phyloP scores from a whole-genome alignment of 2,329 filamentous ascomycete species.

The Amphichorda felina region DNA sequence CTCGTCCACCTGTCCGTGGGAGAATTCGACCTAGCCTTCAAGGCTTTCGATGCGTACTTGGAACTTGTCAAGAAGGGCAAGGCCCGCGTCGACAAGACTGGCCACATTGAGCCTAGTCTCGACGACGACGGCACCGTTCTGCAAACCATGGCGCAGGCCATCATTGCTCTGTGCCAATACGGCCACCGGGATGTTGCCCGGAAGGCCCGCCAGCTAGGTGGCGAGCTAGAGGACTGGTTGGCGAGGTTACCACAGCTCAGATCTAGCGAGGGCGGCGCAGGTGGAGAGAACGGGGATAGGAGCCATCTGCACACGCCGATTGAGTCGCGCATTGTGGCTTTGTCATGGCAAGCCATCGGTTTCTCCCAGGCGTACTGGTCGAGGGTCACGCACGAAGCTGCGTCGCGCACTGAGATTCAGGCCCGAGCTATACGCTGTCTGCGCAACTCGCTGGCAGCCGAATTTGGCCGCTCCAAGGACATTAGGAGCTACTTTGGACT shows the following conservation, averaged over 20 bases:
- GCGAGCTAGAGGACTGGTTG: constrained; percentile 65
- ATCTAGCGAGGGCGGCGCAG: constrained; percentile 13
- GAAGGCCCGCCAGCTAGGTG: constrained; percentile 61
- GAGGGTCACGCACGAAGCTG: constrained; percentile 64
- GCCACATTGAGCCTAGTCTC: constrained; percentile 56
- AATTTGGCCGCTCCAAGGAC: constrained; percentile 54
- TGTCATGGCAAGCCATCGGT: constrained; percentile 76
- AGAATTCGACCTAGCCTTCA: constrained; percentile 85
- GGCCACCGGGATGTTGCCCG: constrained; percentile 64
- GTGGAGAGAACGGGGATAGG: constrained; percentile 13
- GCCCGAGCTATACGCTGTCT: constrained; percentile 66
- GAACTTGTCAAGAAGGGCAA: constrained; percentile 80
- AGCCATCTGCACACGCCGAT: constrained; percentile 31
- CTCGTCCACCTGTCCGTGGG: constrained; percentile 76
- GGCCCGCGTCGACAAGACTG: constrained; percentile 68
- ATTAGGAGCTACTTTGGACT: constrained; percentile 71
- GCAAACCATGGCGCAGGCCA: constrained; percentile 67
- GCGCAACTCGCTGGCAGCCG: constrained; percentile 57
- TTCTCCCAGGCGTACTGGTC: constrained; percentile 83
- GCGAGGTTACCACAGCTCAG: constrained; percentile 38
- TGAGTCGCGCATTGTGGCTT: constrained; percentile 48
- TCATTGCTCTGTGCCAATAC: constrained; percentile 72
- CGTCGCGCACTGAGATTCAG: constrained; percentile 60
- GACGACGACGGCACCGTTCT: constrained; percentile 71
- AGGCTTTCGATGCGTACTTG: constrained; percentile 84